Conservation (phyloP, 371 early-diverging fungal species). For the Coemansia sp. region DNA sequence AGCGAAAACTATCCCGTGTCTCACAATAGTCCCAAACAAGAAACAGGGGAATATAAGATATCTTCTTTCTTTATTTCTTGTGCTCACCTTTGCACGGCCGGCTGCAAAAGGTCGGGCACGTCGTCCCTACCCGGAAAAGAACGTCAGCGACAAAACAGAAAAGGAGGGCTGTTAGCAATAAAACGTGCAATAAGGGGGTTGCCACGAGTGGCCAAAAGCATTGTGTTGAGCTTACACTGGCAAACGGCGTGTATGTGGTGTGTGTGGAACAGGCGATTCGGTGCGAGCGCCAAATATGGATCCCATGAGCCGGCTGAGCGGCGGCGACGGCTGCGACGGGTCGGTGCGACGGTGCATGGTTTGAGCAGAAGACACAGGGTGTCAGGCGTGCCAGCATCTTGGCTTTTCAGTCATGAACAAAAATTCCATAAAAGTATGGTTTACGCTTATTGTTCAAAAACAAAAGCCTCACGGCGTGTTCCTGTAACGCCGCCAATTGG, state of each 20-base stretch:
- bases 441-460: neutral
- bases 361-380: neutral
- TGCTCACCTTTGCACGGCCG: slow-evolving; percentile 33
- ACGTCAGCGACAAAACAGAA: neutral
- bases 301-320: slow-evolving; percentile 25
- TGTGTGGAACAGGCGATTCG: neutral
- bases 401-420: neutral
- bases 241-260: neutral
- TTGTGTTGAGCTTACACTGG: slow-evolving; percentile 3
- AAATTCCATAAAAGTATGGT: neutral
- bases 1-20: neutral
- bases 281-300: slow-evolving; percentile 31
- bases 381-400: neutral
- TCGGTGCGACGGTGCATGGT: slow-evolving; percentile 7
- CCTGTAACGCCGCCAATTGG: neutral
- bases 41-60: neutral
- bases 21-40: slow-evolving; percentile 1
- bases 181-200: too few species aligned
- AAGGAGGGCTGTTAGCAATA: neutral
- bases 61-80: neutral
- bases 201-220: neutral
- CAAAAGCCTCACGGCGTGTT: neutral
- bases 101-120: slow-evolving; percentile 37
- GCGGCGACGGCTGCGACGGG: slow-evolving; percentile 12
- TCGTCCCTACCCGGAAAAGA: slow-evolving; percentile 15